Percentiles rank a stretch among this genome's conserved stretches.
These are phyloP conservation scores for Solanum chilense DNA, from an alignment of 257 asterid species.

Conservation along the genomic window DNA sequence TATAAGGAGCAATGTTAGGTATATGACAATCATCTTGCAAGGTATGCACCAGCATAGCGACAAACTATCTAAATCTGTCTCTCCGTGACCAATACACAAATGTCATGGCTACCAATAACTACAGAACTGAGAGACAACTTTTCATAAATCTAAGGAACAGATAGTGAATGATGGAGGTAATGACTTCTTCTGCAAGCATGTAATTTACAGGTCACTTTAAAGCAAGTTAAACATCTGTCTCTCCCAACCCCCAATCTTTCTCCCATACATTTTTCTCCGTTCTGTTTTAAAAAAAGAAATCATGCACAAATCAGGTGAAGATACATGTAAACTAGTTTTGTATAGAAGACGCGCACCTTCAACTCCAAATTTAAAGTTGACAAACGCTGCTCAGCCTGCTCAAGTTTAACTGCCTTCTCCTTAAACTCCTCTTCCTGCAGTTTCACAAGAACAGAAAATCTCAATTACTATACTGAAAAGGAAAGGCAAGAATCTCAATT, in stretches of 20 bases:
- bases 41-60: background rate
- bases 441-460: background rate
- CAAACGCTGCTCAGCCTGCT: conserved; percentile 78
- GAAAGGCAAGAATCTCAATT: conserved; percentile 1
- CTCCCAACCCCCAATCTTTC: background rate
- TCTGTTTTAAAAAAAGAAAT: background rate
- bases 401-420: conserved; percentile 59
- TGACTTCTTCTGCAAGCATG: background rate
- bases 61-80: background rate
- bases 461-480: background rate
- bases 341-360: conserved; percentile 44
- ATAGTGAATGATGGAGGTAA: background rate
- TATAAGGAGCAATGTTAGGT: background rate
- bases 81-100: background rate
- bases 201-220: background rate
- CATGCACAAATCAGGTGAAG: background rate
- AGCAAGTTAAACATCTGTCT: background rate
- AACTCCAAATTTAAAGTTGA: conserved; percentile 69
- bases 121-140: background rate
- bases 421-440: conserved; percentile 76
- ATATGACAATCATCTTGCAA: background rate
- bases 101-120: background rate
- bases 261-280: background rate
- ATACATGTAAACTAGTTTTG: background rate
- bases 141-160: background rate